Conservation (phyloP, 495 filamentous ascomycete species). For the Hyaloscypha bicolor region DNA sequence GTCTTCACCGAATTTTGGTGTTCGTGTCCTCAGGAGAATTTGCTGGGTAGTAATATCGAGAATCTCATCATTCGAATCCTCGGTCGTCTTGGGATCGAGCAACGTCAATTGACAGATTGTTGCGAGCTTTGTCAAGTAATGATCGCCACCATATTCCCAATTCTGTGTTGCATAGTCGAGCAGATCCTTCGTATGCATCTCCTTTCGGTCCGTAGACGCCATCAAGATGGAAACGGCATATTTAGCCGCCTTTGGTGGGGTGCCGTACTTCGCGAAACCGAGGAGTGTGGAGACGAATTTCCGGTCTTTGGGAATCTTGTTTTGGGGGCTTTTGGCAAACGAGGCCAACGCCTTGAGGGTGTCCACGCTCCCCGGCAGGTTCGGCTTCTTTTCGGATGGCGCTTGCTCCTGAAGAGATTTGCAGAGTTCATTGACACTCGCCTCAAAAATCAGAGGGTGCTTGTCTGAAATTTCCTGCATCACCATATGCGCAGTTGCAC, state of each 20-base stretch:
- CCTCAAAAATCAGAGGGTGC: conserved; percentile 86
- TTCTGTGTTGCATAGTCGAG: conserved; percentile 70
- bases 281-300: conserved; percentile 81
- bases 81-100: conserved; percentile 70
- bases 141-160: conserved; percentile 72
- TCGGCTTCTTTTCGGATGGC: conserved; percentile 64
- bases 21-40: conserved; percentile 70
- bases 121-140: conserved; percentile 84
- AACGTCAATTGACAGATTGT: conserved; percentile 82
- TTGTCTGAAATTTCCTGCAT: conserved; percentile 88
- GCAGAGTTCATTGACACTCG: conserved; percentile 90
- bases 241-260: conserved; percentile 83
- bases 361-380: conserved; percentile 73
- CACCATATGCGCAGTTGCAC: conserved; percentile 81
- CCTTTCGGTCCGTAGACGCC: conserved; percentile 76
- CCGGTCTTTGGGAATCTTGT: conserved; percentile 81
- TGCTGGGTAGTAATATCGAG: conserved; percentile 77
- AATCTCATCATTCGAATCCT: conserved; percentile 70
- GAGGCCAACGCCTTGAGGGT: conserved; percentile 90
- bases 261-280: conserved; percentile 78
- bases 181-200: conserved; percentile 85
- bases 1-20: conserved; percentile 50
- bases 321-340: conserved; percentile 78
- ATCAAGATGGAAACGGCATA: conserved; percentile 90
- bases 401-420: conserved; percentile 79